These are phyloP conservation scores for Cyclostephanos tholiformis DNA, from an alignment of 108 stramenopile genomes.

Conservation along the genomic window DNA sequence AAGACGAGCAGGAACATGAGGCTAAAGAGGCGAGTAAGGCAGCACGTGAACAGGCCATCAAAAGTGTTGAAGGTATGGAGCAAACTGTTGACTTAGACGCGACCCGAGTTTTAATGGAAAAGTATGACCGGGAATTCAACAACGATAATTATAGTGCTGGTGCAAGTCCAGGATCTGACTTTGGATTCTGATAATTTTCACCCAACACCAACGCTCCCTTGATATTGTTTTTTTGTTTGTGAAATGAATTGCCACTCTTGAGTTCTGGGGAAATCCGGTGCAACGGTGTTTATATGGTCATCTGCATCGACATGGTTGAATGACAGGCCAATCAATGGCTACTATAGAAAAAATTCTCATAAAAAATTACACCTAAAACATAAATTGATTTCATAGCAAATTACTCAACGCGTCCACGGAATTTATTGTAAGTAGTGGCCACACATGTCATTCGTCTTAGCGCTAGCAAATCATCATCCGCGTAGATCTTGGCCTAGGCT, in stretches of 20 bases:
- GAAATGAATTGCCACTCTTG: slow-evolving; percentile 7
- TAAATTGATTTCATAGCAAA: neutral
- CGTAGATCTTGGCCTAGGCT: neutral
- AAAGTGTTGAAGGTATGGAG: slow-evolving; percentile 70
- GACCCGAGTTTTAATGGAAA: slow-evolving; percentile 83
- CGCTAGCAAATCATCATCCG: slow-evolving; percentile 8
- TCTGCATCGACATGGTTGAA: slow-evolving; percentile 15
- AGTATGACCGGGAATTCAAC: slow-evolving; percentile 82
- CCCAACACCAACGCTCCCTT: neutral
- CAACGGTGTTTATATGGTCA: slow-evolving; percentile 21
- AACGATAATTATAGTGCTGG: slow-evolving; percentile 72
- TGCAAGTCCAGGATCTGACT: slow-evolving; percentile 87
- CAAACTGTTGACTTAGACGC: slow-evolving; percentile 87
- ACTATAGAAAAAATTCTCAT: slow-evolving; percentile 25
- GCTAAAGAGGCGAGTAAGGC: slow-evolving; percentile 70
- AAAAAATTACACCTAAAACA: slow-evolving; percentile 21
- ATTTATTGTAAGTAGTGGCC: neutral
- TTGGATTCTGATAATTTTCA: slow-evolving; percentile 69
- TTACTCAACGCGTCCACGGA: neutral
- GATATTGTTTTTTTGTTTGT: slow-evolving; percentile 25
- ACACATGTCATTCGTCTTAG: neutral
- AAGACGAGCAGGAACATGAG: slow-evolving; percentile 69
- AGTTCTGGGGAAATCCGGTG: slow-evolving; percentile 5
- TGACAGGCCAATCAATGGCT: neutral
- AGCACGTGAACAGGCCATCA: slow-evolving; percentile 72